Base-by-base conservation (phyloP, 2,329 filamentous ascomycete genomes). In the Fusarium cicatricum region DNA sequence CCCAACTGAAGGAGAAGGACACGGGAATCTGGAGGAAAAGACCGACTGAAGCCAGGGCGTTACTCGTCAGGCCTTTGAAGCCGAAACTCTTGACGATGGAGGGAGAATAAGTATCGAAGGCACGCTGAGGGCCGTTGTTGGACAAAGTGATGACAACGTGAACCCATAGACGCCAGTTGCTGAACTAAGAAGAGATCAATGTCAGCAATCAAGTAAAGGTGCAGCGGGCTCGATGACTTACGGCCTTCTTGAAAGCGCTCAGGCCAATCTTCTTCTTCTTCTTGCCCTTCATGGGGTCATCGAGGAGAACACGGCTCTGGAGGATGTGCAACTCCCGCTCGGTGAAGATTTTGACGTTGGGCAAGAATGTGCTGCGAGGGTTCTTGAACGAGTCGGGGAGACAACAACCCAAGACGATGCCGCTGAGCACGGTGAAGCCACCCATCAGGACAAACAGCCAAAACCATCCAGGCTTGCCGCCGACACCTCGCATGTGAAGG, bases 381-480 rank as follows among this genome's bases (percentile, higher is more conserved):
- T 77, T 75, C 55, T 67, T 69, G 62, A 80, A 78, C 1, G 75
- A 77, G 63, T 81, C 78, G 2, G 79, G 78, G 17, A 82, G 72
- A 44, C 72, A 75, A 44, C 76, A 73, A 4, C 78, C 76, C 4
- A 79, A 69, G 19, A 81, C 54, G 51, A 78, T 66, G 26, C 78
- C 77, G 21, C 71, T 70, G 11, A 76, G 50, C 11, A 84, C 66
- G n/a, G 81, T 84, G 58, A 85, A 83, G 12, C 73, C 66, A 1
- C 82, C 82, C 74, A 84, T 82, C 23, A 84, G 70, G 11, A 73
- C 67, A 60, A 85, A 85, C 2, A 85, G 72, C 82, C 83, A 85
- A 60, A 81, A 80, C 82, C 82, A 85, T n/a, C 83, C 82, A 0
- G 78, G 65, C 48, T 79, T 72, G 7, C 78, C 79, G 2, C 71